Evolutionary conservation across 225 moss, liverwort and hornwort genomes (phyloP), one percentile per base, ranked within the genome.

Genomic region (Physcomitrium patens): DNA sequence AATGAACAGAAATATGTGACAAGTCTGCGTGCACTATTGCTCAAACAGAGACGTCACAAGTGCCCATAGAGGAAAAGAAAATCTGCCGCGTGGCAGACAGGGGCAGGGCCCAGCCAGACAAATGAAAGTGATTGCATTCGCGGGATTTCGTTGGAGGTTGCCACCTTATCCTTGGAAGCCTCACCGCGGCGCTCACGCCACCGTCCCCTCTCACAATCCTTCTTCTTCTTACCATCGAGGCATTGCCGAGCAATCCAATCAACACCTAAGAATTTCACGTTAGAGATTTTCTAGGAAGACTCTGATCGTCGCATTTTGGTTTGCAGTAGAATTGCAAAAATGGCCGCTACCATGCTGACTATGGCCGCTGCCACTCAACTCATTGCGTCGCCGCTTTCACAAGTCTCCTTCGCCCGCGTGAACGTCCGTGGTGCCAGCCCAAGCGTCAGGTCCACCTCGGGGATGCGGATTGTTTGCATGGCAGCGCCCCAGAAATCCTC

Each of bases 401-500:
- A 70, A 51, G 55, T 63, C 52, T 20, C 26, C 15, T 62, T 81
- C 18, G 31, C 70, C 4, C 59, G 77, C 3, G 26, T 28, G 16
- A 43, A 41, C 37, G 6, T 17, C 42, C 62, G 14, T 0, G 47
- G 51, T 10, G 59, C 12, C 1, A 56, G 44, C 52, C 59, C 42
- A 0, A 37, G 46, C 1, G 37, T 65, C 43, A 20, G 73, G 5
- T 14, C 7, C 12, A 1, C 28, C 9, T 46, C 53, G 0, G 52
- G 75, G 64, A 3, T 17, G 23, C 53, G 67, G 54, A 64, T 60
- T 1, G 79, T 79, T 63, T 60, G 81, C 71, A 50, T 77, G 75
- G 67, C 79, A 0, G 79, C 71, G 16, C 74, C 84, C 2, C 74
- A 42, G 75, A 79, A 82, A 10, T 79, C 84, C 2, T 81, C 84